Conservation (phyloP, 2,329 filamentous ascomycete species). For the Coniochaeta sp. region DNA sequence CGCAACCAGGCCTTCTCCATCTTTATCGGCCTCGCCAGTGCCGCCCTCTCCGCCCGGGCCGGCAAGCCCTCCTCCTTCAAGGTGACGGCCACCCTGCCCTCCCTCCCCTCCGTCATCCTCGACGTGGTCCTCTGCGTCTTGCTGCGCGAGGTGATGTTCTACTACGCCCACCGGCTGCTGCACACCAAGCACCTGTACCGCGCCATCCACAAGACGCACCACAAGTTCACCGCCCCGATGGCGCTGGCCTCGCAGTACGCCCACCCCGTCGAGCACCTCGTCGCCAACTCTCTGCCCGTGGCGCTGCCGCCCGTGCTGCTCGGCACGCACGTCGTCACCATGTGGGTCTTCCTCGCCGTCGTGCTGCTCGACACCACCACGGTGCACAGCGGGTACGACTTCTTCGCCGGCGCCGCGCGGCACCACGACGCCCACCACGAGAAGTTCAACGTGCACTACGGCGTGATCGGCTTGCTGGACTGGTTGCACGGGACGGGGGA, state of each 20-base stretch:
- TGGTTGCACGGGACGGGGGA: constrained; percentile 43
- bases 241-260: constrained; percentile 49
- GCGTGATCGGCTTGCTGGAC: constrained; percentile 43
- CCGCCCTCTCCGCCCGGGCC: constrained; percentile 7
- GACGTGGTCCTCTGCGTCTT: constrained; percentile 34
- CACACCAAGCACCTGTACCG: constrained; percentile 41
- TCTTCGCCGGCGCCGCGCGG: constrained; percentile 36
- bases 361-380: constrained; percentile 44
- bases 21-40: constrained; percentile 18
- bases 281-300: constrained; percentile 46
- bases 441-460: constrained; percentile 47
- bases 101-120: constrained; percentile 22
- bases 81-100: constrained; percentile 29
- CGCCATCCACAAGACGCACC: constrained; percentile 47
- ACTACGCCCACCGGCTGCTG: constrained; percentile 46
- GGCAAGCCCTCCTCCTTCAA: constrained; percentile 25
- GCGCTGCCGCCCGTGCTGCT: constrained; percentile 39
- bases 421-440: constrained; percentile 53
- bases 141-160: constrained; percentile 44
- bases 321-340: constrained; percentile 40
- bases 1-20: constrained; percentile 39
- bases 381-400: constrained; percentile 52
- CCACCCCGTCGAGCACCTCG: constrained; percentile 47
- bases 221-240: constrained; percentile 48
- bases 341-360: constrained; percentile 40